A percentile compares a stretch with the other conserved stretches of the same genome.
Evolutionary conservation across 768 basidiomycete species (phyloP).

Genomic region (Boletus barrowsii): DNA sequence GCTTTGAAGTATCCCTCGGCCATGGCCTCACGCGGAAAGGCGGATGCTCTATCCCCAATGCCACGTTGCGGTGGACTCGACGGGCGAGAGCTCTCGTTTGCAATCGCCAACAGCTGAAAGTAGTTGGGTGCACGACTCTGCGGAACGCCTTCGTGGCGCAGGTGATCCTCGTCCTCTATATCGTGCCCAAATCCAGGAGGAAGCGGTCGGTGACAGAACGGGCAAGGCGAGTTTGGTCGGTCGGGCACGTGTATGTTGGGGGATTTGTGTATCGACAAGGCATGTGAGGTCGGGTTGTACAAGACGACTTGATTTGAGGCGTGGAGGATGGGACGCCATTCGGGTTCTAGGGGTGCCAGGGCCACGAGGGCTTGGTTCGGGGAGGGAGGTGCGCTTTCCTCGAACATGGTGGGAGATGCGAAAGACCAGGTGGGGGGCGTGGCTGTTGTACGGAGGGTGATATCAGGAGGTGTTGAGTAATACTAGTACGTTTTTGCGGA

Average conservation of each 20-base stretch:
- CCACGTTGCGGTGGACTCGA: slow-evolving; percentile 43
- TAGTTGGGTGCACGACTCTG: slow-evolving; percentile 69
- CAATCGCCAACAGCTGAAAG: slow-evolving; percentile 71
- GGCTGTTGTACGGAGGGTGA: slow-evolving; percentile 1
- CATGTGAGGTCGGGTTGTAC: slow-evolving; percentile 84
- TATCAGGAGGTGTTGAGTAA: not conserved
- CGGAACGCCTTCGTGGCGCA: slow-evolving; percentile 38
- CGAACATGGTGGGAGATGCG: slow-evolving; percentile 20
- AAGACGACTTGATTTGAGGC: slow-evolving; percentile 84
- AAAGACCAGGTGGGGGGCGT: not conserved
- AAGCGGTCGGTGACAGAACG: slow-evolving; percentile 69
- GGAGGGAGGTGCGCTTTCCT: slow-evolving; percentile 32
- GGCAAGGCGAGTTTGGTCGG: slow-evolving; percentile 45
- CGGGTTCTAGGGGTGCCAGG: slow-evolving; percentile 23
- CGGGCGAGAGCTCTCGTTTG: slow-evolving; percentile 61
- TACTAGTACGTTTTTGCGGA: slow-evolving; percentile 1
- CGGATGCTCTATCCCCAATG: slow-evolving; percentile 14
- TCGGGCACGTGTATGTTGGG: slow-evolving; percentile 24
- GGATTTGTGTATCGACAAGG: slow-evolving; percentile 58
- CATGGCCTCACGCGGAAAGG: slow-evolving; percentile 71
- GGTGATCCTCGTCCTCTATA: slow-evolving; percentile 25
- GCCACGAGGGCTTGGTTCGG: slow-evolving; percentile 31
- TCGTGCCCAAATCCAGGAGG: slow-evolving; percentile 41
- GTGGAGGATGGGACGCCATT: slow-evolving; percentile 81
- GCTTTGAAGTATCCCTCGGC: slow-evolving; percentile 91